Conservation (phyloP, 2,329 filamentous ascomycete genomes). For the Ophiostoma pallidulum region DNA sequence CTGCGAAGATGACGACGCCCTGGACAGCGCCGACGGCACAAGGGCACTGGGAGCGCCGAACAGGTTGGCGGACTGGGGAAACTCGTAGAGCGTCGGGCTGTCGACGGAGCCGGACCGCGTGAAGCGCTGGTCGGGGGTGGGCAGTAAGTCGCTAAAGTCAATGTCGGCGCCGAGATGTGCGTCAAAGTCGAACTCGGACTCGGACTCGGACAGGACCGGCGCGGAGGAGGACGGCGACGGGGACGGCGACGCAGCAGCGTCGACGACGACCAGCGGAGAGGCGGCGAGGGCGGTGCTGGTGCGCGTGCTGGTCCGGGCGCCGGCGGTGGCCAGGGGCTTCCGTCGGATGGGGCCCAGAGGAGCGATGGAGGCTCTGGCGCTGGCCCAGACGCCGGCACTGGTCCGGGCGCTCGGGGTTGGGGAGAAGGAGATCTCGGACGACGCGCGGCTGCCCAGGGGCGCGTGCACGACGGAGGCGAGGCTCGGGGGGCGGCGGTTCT, state of each 20-base stretch:
- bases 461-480: neutral
- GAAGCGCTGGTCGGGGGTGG: conserved; percentile 43
- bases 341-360: conserved; percentile 36
- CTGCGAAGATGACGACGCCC: conserved; percentile 5
- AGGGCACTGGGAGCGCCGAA: neutral
- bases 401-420: conserved; percentile 4
- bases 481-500: conserved; percentile 5
- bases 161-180: neutral
- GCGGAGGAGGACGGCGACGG: neutral
- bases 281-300: neutral
- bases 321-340: conserved; percentile 48
- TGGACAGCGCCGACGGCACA: conserved; percentile 10
- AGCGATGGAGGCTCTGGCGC: neutral
- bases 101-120: conserved; percentile 47
- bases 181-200: neutral
- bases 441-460: no score
- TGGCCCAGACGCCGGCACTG: no score
- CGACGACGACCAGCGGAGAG: neutral
- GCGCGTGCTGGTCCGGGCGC: neutral
- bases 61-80: conserved; percentile 25
- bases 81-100: conserved; percentile 54
- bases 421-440: neutral
- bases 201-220: neutral
- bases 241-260: neutral
- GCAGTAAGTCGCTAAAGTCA: conserved; percentile 28